Evolutionary conservation across 2,329 filamentous ascomycete genomes (phyloP), one percentile per base, ranked within the genome.

Genomic region (Penicillium sp.): DNA sequence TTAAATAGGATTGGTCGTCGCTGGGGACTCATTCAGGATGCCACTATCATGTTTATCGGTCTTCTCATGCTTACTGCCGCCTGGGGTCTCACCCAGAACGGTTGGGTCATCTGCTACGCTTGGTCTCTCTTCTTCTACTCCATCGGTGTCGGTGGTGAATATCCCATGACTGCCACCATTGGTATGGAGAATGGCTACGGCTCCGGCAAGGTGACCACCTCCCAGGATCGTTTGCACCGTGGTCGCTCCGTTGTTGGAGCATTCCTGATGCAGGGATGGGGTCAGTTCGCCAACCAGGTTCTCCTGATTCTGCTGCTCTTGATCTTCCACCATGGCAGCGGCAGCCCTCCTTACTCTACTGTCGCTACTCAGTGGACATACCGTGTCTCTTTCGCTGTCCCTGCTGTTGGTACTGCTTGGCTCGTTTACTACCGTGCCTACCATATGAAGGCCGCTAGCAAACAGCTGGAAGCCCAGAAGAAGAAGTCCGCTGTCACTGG

Each of bases 231-330:
- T 71, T 85, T 97, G 49, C 93, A 97, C 78, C 90, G 93, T 75
- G 93, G 93, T 60, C 90, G 93, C 68, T 94, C 95, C 74, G 92
- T 97, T 70, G 96, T 91, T 59, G 91, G 88, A 73, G 92, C 93
- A 51, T 97, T 97, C 79, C 76, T 97, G 74, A 97, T 97, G 93
- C 93, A 97, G 75, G 93, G 93, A 52, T 97, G 93, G 93, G 93
- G 93, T 58, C 93, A 97, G 75, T 90, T 96, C 70, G 80, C 89
- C 78, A 97, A 97, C 83, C 92, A 96, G 75, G 87, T 88, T 64
- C 77, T 96, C 53, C 83, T 97, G 56, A 96, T 97, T 66, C 69
- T 96, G 45, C 80, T 95, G 44, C 84, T 97, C 49, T 80, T 95
- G 64, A 88, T 93, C 75, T 93, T 96, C 83, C 90, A 96, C 80